These are phyloP conservation scores for Cenchrus americanus DNA, from an alignment of 176 grass and related monocot species.

Conservation along the genomic window DNA sequence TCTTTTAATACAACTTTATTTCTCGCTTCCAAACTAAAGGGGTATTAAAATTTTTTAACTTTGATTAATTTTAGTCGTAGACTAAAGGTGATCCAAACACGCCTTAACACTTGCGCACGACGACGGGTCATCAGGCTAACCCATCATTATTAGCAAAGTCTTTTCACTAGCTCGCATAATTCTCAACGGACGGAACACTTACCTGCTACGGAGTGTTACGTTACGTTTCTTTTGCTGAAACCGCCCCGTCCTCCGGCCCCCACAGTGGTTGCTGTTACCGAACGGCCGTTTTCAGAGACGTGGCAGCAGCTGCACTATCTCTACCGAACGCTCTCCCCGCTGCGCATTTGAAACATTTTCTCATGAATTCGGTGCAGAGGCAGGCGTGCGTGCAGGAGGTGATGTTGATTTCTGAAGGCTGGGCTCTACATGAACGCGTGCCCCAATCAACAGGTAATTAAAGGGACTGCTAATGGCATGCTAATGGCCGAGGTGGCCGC, in stretches of 20 bases:
- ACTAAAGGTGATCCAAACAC: no score
- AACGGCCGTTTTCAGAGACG: conserved; percentile 18
- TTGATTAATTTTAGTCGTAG: no score
- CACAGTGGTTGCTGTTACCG: not conserved
- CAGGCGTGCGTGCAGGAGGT: not conserved
- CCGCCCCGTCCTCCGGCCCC: not conserved
- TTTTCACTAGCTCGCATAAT: not conserved
- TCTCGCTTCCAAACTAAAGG: no score
- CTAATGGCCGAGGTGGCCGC: conserved; percentile 34
- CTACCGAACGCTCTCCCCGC: not conserved
- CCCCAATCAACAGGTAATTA: conserved; percentile 26
- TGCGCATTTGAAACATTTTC: not conserved
- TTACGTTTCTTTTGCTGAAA: not conserved
- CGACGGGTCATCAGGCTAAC: not conserved
- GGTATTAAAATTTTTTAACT: no score
- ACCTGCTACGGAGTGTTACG: not conserved
- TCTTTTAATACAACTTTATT: no score
- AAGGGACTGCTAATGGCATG: conserved; percentile 16
- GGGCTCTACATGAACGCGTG: not conserved
- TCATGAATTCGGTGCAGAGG: not conserved
- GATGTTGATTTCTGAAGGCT: not conserved
- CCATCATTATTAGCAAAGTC: not conserved
- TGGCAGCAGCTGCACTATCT: conserved; percentile 24
- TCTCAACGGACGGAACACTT: not conserved
- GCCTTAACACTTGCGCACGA: not conserved